A percentile compares a stretch with the other conserved stretches of the same genome.
phyloP scores from a whole-genome alignment of 495 filamentous ascomycete species.

The Hyaloscypha finlandica region DNA sequence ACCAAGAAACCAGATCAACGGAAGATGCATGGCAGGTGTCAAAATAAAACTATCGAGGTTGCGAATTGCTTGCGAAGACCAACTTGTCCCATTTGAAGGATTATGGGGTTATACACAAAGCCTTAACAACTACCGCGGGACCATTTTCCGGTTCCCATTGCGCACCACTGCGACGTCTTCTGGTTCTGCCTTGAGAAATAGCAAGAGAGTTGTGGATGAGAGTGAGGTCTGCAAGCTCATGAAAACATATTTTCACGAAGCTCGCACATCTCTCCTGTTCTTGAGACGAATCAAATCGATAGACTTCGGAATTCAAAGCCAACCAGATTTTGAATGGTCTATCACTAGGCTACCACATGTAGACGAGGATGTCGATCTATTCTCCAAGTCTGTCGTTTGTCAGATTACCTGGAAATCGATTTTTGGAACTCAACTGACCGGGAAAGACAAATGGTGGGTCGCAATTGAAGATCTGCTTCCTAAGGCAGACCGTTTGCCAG shows the following conservation, averaged over 20 bases:
- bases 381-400: constrained; percentile 24
- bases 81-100: constrained; percentile 44
- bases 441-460: constrained; percentile 34
- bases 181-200: constrained; percentile 24
- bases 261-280: constrained; percentile 38
- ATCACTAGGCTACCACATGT: constrained; percentile 13
- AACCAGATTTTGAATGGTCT: constrained; percentile 26
- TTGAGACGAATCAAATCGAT: constrained; percentile 31
- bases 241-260: constrained; percentile 35
- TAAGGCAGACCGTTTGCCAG: constrained; percentile 21
- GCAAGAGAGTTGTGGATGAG: constrained; percentile 13
- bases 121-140: constrained; percentile 38
- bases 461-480: constrained; percentile 28
- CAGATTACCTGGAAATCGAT: constrained; percentile 14
- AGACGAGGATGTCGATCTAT: constrained; percentile 19
- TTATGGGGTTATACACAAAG: constrained; percentile 35
- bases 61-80: constrained; percentile 30
- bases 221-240: constrained; percentile 21
- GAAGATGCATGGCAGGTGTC: constrained; percentile 29
- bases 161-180: constrained; percentile 3
- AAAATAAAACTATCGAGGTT: constrained; percentile 31
- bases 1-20: constrained; percentile 33
- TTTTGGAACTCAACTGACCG: constrained; percentile 1
- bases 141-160: constrained; percentile 45
- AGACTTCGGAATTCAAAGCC: constrained; percentile 29